phyloP scores from a whole-genome alignment of 2,329 filamentous ascomycete species.

The Chaetomiaceae sp. region DNA sequence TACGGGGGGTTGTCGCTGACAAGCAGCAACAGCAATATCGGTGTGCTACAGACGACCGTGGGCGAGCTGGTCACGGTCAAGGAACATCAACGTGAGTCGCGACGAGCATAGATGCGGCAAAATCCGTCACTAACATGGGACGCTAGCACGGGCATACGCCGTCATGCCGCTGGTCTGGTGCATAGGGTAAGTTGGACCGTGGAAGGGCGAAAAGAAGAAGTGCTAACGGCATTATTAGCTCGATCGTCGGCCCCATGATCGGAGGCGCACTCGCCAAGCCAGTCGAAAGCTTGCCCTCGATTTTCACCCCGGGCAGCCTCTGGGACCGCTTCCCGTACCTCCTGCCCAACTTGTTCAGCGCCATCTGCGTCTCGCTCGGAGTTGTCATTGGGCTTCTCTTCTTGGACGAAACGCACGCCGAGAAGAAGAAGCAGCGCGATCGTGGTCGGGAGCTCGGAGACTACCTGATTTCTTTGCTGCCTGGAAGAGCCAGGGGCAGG shows the following conservation, averaged over 20 bases:
- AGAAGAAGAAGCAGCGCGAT: conserved; percentile 73
- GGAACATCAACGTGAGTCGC: conserved; percentile 77
- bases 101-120: conserved; percentile 10
- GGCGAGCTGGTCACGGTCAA: conserved; percentile 90
- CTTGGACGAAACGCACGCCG: conserved; percentile 87
- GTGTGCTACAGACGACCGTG: conserved; percentile 90
- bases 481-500: conserved; percentile 35
- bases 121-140: conserved; percentile 10
- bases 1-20: conserved; percentile 6
- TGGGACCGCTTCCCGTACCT: conserved; percentile 88
- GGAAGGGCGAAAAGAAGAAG: neutral
- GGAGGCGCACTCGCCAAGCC: conserved; percentile 87
- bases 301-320: conserved; percentile 69
- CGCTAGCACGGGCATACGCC: conserved; percentile 80
- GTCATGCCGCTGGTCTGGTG: conserved; percentile 99
- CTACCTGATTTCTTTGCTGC: conserved; percentile 54
- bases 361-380: conserved; percentile 69
- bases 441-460: conserved; percentile 71
- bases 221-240: conserved; percentile 46
- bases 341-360: conserved; percentile 86
- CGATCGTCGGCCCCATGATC: conserved; percentile 86
- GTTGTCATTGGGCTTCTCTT: conserved; percentile 78
- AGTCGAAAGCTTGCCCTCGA: conserved; percentile 70
- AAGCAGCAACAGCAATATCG: conserved; percentile 69
- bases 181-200: conserved; percentile 60